Percentiles rank a stretch among this genome's conserved stretches.
phyloP scores from a whole-genome alignment of 371 early-diverging fungal species.

The Nematocida sp. region DNA sequence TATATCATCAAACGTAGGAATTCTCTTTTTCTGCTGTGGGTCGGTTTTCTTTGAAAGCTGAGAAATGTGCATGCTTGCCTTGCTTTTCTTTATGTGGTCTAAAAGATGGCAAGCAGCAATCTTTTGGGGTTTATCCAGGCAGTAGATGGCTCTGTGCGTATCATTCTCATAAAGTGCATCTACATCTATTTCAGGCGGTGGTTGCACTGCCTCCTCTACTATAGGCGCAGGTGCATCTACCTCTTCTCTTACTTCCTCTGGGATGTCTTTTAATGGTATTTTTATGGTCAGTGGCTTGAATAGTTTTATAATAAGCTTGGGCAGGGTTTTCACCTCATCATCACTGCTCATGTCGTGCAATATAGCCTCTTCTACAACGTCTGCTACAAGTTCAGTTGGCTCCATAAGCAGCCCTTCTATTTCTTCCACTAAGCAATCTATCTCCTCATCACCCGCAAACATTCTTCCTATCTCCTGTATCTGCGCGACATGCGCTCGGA shows the following conservation, averaged over 20 bases:
- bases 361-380: slow-evolving; percentile 1
- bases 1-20: slow-evolving; percentile 26
- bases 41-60: slow-evolving; percentile 42
- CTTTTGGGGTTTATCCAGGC: slow-evolving; percentile 6
- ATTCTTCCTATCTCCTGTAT: background rate
- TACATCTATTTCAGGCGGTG: slow-evolving; percentile 1
- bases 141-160: slow-evolving; percentile 11
- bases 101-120: background rate
- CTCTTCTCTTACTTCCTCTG: background rate
- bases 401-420: slow-evolving; percentile 28
- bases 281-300: slow-evolving; percentile 38
- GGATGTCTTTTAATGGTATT: background rate
- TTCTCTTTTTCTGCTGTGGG: background rate
- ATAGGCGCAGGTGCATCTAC: slow-evolving; percentile 3
- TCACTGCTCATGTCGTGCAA: slow-evolving; percentile 54
- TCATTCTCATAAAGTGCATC: slow-evolving; percentile 25
- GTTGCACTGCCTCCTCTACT: background rate
- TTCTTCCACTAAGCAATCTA: background rate
- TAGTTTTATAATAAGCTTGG: slow-evolving; percentile 19
- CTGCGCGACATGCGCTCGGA: background rate
- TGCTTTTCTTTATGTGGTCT: slow-evolving; percentile 4
- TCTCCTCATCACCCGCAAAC: slow-evolving; percentile 14
- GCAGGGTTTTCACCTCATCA: slow-evolving; percentile 7
- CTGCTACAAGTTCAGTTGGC: slow-evolving; percentile 29
- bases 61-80: slow-evolving; percentile 1